Base-by-base conservation (phyloP, 2,329 filamentous ascomycete genomes). In the Ascochyta viciae-villosae region DNA sequence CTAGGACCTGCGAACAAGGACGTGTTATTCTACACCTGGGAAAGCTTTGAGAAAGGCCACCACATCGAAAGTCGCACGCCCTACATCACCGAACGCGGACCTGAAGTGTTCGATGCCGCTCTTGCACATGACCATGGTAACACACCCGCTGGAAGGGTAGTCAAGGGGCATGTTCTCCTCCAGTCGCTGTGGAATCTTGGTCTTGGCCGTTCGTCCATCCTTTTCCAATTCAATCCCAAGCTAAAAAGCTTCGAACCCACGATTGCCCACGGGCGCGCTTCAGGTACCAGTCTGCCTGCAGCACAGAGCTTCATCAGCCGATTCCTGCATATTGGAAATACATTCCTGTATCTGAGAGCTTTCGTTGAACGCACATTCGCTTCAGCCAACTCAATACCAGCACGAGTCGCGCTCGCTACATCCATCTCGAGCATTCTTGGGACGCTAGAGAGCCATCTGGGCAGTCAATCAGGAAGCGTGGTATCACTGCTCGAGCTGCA, bases 61-160 rank as follows among this genome's bases (percentile, higher is more conserved):
- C 68, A 77, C 5, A 69, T 78, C 4, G 74, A 78, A 9, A 62
- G 72, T 1, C 64, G 58, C 37, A 82, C 85, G 1, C 73, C 82
- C 1, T 88, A 90, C 59, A 76, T 92, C 12, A 88, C 86, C 3
- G 91, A 95, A 74, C 85, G 87, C 26, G 89, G 89, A 0, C 79
- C 88, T 1, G 73, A 74, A 9, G 81, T 84, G 2, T 90, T 91
- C 57, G 89, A 94, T 76, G 85, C 88, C 6, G 79, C 87, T 66
- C 70, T 59, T 16, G 61, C 63, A 70, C 16, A 72, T 72, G 24
- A 83, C 81, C 58, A 78, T 73, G 50, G 66, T 80, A 31, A 63
- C 63, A 35, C 64, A 79, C 29, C 70, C 62, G 41, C 81, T 34
- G 73, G 71, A 13, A 72, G 71, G 26, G 65, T 80, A 5, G 39